phyloP scores from a whole-genome alignment of 768 basidiomycete genomes.

The Boletus sp. region DNA sequence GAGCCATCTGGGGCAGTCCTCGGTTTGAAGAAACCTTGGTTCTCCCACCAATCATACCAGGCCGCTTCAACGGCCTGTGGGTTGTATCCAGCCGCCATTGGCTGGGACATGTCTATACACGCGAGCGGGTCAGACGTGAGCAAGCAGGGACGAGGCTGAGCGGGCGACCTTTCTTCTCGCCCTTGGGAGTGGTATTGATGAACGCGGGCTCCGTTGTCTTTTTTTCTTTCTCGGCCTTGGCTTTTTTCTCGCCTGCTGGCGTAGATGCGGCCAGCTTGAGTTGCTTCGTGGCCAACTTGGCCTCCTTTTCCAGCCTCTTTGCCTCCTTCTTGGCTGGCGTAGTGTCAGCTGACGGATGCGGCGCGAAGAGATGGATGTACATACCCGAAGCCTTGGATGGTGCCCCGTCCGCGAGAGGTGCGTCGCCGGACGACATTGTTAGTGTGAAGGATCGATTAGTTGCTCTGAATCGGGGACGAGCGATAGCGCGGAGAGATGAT shows the following conservation, averaged over 20 bases:
- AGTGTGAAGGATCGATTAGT: too few species aligned
- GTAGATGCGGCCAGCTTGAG: constrained; percentile 40
- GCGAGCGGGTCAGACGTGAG: neutral
- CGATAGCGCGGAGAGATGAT: too few species aligned
- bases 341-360: neutral
- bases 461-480: too few species aligned
- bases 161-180: constrained; percentile 86
- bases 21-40: constrained; percentile 88
- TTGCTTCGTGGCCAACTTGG: constrained; percentile 70
- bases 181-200: constrained; percentile 85
- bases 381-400: constrained; percentile 43
- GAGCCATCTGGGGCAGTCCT: constrained; percentile 55
- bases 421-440: too few species aligned
- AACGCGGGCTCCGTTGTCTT: constrained; percentile 71
- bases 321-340: constrained; percentile 79
- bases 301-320: constrained; percentile 75
- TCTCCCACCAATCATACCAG: constrained; percentile 99
- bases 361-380: constrained; percentile 2
- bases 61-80: constrained; percentile 91
- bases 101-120: constrained; percentile 69
- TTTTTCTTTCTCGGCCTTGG: constrained; percentile 71
- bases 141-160: neutral
- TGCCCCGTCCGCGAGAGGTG: constrained; percentile 1
- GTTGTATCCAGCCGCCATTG: constrained; percentile 94
- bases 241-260: constrained; percentile 60